phyloP scores from a whole-genome alignment of 2,329 filamentous ascomycete genomes.

The Drechslerella stenobrocha region DNA sequence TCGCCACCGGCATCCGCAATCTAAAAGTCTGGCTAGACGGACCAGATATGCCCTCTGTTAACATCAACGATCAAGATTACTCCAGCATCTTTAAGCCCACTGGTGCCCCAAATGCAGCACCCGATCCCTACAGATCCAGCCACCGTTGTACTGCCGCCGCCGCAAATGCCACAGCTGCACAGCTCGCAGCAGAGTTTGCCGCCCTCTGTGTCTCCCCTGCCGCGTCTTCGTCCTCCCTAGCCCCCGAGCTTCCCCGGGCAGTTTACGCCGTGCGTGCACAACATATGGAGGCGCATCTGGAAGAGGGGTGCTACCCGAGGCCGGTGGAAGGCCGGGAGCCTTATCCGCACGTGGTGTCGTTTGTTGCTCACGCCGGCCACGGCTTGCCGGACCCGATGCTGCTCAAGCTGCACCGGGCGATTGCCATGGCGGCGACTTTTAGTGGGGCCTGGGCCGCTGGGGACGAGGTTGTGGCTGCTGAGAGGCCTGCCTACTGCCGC shows the following conservation, averaged over 20 bases:
- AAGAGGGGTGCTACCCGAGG: constrained; percentile 1
- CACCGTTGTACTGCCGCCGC: no score
- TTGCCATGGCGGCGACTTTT: constrained; percentile 17
- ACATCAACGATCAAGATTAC: neutral
- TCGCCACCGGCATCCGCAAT: constrained; percentile 12
- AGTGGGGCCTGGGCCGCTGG: constrained; percentile 29
- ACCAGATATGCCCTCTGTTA: neutral
- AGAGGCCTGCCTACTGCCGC: neutral
- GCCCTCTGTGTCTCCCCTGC: neutral
- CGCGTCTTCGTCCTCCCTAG: neutral
- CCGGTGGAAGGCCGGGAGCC: constrained; percentile 2
- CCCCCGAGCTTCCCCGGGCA: neutral
- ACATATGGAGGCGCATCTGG: constrained; percentile 17
- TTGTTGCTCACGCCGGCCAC: neutral
- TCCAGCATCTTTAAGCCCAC: constrained; percentile 9
- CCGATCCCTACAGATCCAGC: no score
- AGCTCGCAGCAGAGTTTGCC: neutral
- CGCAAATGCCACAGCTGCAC: no score
- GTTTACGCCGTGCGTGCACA: constrained; percentile 12
- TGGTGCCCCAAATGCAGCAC: no score
- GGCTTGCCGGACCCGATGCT: constrained; percentile 12
- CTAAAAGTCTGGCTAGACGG: constrained; percentile 27
- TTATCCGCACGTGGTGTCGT: constrained; percentile 13
- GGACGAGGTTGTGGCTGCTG: constrained; percentile 12
- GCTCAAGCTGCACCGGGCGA: constrained; percentile 17